These are phyloP conservation scores for Microcyclospora tardicrescens DNA, from an alignment of 2,329 filamentous ascomycete genomes.

Conservation along the genomic window DNA sequence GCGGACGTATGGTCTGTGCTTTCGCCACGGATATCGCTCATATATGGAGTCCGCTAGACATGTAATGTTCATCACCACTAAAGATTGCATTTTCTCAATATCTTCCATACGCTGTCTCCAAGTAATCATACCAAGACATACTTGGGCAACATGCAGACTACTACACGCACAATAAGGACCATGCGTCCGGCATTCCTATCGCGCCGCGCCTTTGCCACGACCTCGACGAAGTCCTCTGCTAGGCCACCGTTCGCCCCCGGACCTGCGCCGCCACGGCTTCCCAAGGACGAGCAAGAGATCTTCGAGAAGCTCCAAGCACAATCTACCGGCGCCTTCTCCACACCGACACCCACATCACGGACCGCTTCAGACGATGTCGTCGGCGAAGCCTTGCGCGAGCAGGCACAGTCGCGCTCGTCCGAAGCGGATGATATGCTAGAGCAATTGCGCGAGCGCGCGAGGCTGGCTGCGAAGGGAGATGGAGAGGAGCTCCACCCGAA, in stretches of 20 bases:
- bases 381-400: neutral
- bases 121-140: no score
- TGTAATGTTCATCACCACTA: no score
- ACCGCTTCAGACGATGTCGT: constrained; percentile 1
- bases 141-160: no score
- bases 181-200: neutral
- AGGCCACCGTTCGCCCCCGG: constrained; percentile 24
- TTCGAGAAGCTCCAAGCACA: constrained; percentile 74
- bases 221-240: constrained; percentile 25
- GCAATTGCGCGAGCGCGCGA: constrained; percentile 23
- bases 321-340: constrained; percentile 67
- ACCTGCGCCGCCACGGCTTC: constrained; percentile 73
- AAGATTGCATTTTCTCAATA: no score
- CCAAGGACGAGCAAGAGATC: constrained; percentile 76
- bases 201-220: constrained; percentile 23
- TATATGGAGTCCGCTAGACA: no score
- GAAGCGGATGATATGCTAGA: constrained; percentile 15
- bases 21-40: no score
- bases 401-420: constrained; percentile 6
- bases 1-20: no score
- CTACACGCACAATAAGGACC: no score
- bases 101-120: no score
- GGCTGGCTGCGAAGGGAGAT: constrained; percentile 41
- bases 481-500: constrained; percentile 58
- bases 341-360: constrained; percentile 33